These are phyloP conservation scores for Lyophyllum shimeji DNA, from an alignment of 768 basidiomycete genomes.

Conservation along the genomic window DNA sequence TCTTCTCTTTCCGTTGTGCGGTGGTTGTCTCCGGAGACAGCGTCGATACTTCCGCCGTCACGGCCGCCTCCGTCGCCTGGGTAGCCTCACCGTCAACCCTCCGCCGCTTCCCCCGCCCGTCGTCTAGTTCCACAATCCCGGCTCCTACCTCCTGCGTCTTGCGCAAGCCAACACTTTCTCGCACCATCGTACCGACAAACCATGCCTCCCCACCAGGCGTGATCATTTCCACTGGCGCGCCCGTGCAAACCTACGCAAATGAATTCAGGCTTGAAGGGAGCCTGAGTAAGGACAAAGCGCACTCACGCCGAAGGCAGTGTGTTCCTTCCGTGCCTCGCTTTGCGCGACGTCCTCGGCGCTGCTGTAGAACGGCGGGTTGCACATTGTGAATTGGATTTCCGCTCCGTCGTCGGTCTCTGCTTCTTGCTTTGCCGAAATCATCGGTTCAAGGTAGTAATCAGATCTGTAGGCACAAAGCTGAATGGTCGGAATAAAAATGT, in stretches of 20 bases:
- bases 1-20: not conserved
- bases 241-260: slow-evolving; percentile 74
- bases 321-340: slow-evolving; percentile 63
- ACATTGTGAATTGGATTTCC: slow-evolving; percentile 83
- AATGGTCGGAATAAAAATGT: too few relatives aligned
- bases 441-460: too few relatives aligned
- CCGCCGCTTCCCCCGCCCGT: not conserved
- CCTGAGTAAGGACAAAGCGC: not conserved
- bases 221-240: slow-evolving; percentile 86
- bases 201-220: slow-evolving; percentile 80
- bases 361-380: slow-evolving; percentile 96
- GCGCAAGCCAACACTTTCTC: slow-evolving; percentile 53
- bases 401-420: too few relatives aligned
- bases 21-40: not conserved
- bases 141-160: not conserved
- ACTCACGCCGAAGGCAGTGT: slow-evolving; percentile 69
- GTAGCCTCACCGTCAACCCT: not conserved
- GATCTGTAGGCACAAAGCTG: too few relatives aligned
- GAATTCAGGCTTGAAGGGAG: not conserved
- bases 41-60: not conserved
- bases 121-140: not conserved
- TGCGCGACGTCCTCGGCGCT: slow-evolving; percentile 63
- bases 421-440: too few relatives aligned
- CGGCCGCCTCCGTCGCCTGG: not conserved
- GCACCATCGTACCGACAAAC: slow-evolving; percentile 78